These are phyloP conservation scores for Exidia glandulosa DNA, from an alignment of 768 basidiomycete genomes.

Conservation along the genomic window DNA sequence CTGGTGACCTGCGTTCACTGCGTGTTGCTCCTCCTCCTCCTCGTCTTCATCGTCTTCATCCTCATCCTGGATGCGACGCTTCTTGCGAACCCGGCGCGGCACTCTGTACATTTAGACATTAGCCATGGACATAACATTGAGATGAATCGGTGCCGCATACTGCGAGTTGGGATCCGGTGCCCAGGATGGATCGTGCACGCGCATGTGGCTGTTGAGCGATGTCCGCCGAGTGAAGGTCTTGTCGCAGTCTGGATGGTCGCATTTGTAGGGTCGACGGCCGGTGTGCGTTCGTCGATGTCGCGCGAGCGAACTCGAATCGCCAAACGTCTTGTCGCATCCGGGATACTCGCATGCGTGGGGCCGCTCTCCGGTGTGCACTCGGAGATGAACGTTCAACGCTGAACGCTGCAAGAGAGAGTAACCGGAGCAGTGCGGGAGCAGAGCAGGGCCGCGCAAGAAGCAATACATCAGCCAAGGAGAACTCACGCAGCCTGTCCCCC, in stretches of 20 bases:
- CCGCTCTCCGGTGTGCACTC: conserved; percentile 89
- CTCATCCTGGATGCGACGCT: neutral
- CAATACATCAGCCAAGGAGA: neutral
- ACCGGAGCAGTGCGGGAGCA: neutral
- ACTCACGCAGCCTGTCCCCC: conserved; percentile 6
- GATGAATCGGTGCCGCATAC: conserved; percentile 31
- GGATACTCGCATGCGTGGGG: conserved; percentile 87
- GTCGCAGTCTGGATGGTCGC: conserved; percentile 70
- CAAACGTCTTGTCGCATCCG: conserved; percentile 77
- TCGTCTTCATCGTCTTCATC: neutral
- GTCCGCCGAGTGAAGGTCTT: conserved; percentile 84
- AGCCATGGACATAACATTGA: neutral
- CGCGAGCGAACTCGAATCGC: conserved; percentile 85
- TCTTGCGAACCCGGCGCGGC: neutral
- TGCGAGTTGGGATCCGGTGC: conserved; percentile 65
- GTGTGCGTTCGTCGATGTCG: conserved; percentile 85
- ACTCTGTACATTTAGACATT: neutral
- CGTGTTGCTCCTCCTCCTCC: too few relatives aligned
- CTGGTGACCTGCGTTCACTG: too few relatives aligned
- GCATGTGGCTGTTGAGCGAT: conserved; percentile 79
- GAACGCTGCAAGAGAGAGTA: conserved; percentile 49
- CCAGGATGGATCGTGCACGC: conserved; percentile 76
- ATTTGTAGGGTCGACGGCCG: conserved; percentile 78
- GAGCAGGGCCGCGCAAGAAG: conserved; percentile 3
- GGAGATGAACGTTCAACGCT: conserved; percentile 76